Evolutionary conservation across 2,329 filamentous ascomycete species (phyloP).

Genomic region (Phoma sp.): DNA sequence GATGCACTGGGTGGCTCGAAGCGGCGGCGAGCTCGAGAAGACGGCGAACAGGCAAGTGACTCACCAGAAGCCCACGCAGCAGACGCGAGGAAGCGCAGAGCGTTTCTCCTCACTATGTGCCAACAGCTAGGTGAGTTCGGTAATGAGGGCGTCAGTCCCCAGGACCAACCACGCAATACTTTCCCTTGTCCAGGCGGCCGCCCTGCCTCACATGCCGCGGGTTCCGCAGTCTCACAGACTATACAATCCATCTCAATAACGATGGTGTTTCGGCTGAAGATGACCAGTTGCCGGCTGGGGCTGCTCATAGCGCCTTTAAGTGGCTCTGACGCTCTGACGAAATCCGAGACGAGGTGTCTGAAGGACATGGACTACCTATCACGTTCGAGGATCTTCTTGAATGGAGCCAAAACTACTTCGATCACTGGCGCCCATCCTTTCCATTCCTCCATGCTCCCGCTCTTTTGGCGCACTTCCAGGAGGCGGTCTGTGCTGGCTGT

Average conservation of each 20-base stretch:
- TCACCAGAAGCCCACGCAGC: conserved; percentile 3
- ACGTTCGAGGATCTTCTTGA: conserved; percentile 32
- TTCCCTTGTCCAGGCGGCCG: conserved; percentile 25
- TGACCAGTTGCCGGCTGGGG: conserved; percentile 27
- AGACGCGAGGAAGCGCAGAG: conserved; percentile 26
- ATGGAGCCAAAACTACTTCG: conserved; percentile 37
- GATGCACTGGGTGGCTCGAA: conserved; percentile 21
- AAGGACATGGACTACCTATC: conserved; percentile 6
- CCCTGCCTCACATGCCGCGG: conserved; percentile 14
- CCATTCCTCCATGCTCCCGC: conserved; percentile 34
- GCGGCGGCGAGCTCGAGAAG: conserved; percentile 21
- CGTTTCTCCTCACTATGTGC: conserved; percentile 35
- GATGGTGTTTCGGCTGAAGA: conserved; percentile 30
- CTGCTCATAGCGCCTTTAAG: conserved; percentile 28
- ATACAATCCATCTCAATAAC: conserved; percentile 10
- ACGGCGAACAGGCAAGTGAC: conserved; percentile 14
- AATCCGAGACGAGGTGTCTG: conserved; percentile 8
- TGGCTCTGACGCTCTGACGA: conserved; percentile 29
- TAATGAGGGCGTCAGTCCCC: conserved; percentile 28
- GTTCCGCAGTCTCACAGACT: background rate
- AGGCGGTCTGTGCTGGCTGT: background rate
- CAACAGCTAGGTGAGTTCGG: conserved; percentile 36
- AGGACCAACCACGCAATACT: conserved; percentile 23
- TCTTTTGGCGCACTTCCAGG: conserved; percentile 26
- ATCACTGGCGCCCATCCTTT: conserved; percentile 37